Evolutionary conservation across 306 rosid species (phyloP).

Genomic region (Quercus suber): DNA sequence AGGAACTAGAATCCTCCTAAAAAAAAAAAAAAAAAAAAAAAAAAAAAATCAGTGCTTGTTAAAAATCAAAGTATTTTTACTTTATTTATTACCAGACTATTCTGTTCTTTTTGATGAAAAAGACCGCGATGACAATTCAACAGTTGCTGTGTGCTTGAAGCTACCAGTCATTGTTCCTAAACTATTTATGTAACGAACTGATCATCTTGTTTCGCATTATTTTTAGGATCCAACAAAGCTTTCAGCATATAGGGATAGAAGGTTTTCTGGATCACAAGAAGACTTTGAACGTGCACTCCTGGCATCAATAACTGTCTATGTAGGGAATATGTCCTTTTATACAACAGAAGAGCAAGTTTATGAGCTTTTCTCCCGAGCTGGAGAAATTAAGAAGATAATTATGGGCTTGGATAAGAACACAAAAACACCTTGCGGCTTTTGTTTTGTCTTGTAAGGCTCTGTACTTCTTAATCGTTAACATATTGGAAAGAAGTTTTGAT

Average conservation of each 20-base stretch:
- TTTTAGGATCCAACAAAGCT: conserved; percentile 72
- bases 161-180: background rate
- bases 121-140: background rate
- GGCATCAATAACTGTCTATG: conserved; percentile 64
- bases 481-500: background rate
- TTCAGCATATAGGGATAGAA: conserved; percentile 83
- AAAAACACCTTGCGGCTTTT: conserved; percentile 91
- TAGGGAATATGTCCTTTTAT: conserved; percentile 94
- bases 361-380: conserved; percentile 88
- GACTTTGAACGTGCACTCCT: conserved; percentile 76
- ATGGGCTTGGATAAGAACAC: conserved; percentile 99
- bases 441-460: conserved; percentile 71
- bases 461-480: conserved; percentile 5
- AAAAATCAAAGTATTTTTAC: background rate
- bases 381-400: conserved; percentile 90
- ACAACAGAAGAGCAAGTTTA: conserved; percentile 95
- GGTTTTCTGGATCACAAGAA: conserved; percentile 79
- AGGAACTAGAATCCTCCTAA: background rate
- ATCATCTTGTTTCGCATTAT: background rate
- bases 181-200: background rate
- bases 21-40: too few relatives aligned
- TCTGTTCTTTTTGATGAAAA: background rate
- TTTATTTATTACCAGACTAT: background rate
- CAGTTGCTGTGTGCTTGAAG: background rate
- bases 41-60: background rate